These are phyloP conservation scores for Coemansia sp. DNA, from an alignment of 371 early-diverging fungal species.

Conservation along the genomic window DNA sequence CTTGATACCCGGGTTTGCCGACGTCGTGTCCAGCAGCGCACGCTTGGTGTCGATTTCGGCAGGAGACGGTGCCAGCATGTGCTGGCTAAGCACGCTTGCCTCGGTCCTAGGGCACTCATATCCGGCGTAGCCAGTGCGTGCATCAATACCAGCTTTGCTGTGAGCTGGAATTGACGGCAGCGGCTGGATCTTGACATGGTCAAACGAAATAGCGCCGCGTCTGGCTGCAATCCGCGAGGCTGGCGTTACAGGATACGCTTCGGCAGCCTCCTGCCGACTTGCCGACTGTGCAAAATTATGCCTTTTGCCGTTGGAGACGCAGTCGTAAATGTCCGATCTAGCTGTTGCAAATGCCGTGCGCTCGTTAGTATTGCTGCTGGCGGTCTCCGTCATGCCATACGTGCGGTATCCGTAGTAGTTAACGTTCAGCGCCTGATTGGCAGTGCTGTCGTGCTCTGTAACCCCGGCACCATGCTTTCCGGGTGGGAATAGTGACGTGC, in stretches of 20 bases:
- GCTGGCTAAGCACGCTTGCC: not conserved
- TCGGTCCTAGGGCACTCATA: not conserved
- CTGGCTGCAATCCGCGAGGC: not conserved
- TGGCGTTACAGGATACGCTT: not conserved
- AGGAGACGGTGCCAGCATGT: not conserved
- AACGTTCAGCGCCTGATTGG: not conserved
- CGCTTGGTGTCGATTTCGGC: not conserved
- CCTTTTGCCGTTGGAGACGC: not conserved
- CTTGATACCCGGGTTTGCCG: constrained; percentile 33
- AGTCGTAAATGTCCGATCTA: constrained; percentile 13
- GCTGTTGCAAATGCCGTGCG: not conserved
- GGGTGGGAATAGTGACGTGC: too few relatives aligned
- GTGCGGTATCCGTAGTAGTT: constrained; percentile 15
- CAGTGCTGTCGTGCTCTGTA: constrained; percentile 3
- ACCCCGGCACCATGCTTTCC: not conserved
- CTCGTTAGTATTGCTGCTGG: not conserved
- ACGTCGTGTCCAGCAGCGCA: constrained; percentile 32
- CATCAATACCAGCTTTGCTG: not conserved
- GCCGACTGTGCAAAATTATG: not conserved
- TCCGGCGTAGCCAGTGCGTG: not conserved
- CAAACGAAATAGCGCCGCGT: constrained; percentile 12
- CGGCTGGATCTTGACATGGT: constrained; percentile 2
- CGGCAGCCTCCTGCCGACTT: not conserved
- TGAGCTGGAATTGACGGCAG: not conserved
- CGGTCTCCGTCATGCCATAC: not conserved